Conservation (phyloP, 306 rosid genomes). For the Prunus mume region DNA sequence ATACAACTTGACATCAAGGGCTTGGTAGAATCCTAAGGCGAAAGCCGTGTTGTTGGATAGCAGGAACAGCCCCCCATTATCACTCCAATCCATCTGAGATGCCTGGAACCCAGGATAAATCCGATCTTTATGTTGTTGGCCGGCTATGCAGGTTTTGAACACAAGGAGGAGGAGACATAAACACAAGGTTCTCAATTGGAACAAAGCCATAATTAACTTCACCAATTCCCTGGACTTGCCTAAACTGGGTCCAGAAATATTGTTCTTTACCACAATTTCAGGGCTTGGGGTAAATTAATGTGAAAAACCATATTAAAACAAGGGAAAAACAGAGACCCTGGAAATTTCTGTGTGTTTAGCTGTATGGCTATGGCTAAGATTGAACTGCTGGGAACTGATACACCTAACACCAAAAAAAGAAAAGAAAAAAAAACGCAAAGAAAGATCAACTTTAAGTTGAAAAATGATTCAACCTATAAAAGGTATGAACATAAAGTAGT, state of each 20-base stretch:
- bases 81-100: conserved; percentile 22
- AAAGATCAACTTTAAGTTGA: neutral
- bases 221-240: neutral
- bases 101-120: conserved; percentile 36
- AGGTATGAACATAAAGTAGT: neutral
- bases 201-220: conserved; percentile 16
- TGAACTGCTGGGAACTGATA: neutral
- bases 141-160: conserved; percentile 21
- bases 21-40: conserved; percentile 29
- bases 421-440: neutral
- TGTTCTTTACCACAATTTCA: neutral
- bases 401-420: neutral
- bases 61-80: conserved; percentile 25
- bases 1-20: conserved; percentile 17
- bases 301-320: neutral
- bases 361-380: neutral
- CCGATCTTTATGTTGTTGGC: conserved; percentile 13
- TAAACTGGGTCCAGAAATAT: neutral
- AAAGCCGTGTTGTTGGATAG: conserved; percentile 28
- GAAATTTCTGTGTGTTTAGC: neutral
- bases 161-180: conserved; percentile 8
- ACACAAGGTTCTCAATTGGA: neutral
- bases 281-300: neutral
- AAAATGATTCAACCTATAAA: neutral
- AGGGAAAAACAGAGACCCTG: neutral